A percentile compares a stretch with the other conserved stretches of the same genome.
phyloP scores from a whole-genome alignment of 306 rosid species.

The Alnus glutinosa region DNA sequence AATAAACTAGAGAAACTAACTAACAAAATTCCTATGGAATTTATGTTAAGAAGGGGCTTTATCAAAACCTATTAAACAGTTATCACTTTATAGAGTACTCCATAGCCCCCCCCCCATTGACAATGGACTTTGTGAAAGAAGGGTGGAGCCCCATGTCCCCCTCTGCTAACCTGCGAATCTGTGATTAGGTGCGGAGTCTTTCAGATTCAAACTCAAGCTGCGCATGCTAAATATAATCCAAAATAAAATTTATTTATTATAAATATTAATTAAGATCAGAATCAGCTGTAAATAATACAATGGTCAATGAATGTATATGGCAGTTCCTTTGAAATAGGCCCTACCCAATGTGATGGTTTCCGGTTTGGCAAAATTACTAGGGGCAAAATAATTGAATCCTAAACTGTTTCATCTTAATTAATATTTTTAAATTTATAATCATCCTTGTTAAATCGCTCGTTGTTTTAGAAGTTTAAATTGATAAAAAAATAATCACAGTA shows the following conservation, averaged over 20 bases:
- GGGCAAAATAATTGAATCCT: background rate
- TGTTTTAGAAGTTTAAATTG: too few species aligned
- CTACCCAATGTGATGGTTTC: conserved; percentile 16
- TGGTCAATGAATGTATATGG: background rate
- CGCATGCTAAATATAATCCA: background rate
- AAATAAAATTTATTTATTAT: conserved; percentile 20
- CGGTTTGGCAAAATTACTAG: background rate
- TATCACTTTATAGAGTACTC: background rate
- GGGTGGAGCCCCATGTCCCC: conserved; percentile 50
- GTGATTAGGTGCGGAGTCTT: conserved; percentile 51
- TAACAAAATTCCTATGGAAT: background rate
- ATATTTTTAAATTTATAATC: too few species aligned
- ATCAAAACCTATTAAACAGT: background rate
- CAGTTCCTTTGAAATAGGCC: conserved; percentile 33
- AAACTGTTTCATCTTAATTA: too few species aligned
- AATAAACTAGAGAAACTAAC: background rate
- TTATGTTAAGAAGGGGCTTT: conserved; percentile 4
- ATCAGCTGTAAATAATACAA: background rate
- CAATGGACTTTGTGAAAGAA: conserved; percentile 35
- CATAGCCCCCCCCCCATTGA: conserved; percentile 29
- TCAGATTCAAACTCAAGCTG: conserved; percentile 16
- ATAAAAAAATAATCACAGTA: too few species aligned
- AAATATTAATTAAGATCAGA: conserved; percentile 19
- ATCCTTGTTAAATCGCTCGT: too few species aligned
- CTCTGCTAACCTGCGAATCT: conserved; percentile 27